Evolutionary conservation across 768 basidiomycete genomes (phyloP).

Genomic region (Coprinopsis cinerea): DNA sequence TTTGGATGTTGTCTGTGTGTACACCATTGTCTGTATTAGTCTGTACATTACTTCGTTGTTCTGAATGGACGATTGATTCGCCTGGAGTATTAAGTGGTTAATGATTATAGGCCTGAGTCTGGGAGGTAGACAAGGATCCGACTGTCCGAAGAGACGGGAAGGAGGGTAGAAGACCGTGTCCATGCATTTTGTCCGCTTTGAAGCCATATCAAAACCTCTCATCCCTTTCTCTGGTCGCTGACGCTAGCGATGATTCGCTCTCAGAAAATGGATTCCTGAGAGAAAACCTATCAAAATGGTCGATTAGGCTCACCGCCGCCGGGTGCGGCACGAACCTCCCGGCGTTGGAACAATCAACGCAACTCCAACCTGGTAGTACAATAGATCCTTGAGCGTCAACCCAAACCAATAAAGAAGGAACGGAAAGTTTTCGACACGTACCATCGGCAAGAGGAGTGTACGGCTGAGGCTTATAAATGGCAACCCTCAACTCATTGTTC

Average conservation of each 20-base stretch:
- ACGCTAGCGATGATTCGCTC: background rate
- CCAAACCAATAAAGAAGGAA: background rate
- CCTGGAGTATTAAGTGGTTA: too few species aligned
- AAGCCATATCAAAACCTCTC: background rate
- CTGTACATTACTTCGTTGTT: too few species aligned
- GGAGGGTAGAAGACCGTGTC: too few species aligned
- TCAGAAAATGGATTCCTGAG: conserved; percentile 11
- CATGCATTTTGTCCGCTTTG: background rate
- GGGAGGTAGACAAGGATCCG: too few species aligned
- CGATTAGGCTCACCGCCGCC: conserved; percentile 9
- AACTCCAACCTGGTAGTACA: conserved; percentile 12
- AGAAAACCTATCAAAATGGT: conserved; percentile 12
- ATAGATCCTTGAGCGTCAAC: background rate
- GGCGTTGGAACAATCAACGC: conserved; percentile 8
- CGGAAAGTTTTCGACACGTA: background rate
- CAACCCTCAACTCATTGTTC: conserved; percentile 64
- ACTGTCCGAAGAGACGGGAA: too few species aligned
- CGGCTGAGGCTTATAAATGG: conserved; percentile 64
- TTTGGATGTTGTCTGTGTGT: too few species aligned
- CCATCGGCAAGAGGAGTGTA: conserved; percentile 50
- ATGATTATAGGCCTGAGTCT: too few species aligned
- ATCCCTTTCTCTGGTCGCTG: background rate
- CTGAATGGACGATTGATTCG: too few species aligned
- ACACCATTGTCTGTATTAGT: too few species aligned
- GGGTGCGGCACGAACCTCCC: conserved; percentile 8